phyloP scores from a whole-genome alignment of 1,284 basidiomycete species.

The Tetrapyrgos nigripes region DNA sequence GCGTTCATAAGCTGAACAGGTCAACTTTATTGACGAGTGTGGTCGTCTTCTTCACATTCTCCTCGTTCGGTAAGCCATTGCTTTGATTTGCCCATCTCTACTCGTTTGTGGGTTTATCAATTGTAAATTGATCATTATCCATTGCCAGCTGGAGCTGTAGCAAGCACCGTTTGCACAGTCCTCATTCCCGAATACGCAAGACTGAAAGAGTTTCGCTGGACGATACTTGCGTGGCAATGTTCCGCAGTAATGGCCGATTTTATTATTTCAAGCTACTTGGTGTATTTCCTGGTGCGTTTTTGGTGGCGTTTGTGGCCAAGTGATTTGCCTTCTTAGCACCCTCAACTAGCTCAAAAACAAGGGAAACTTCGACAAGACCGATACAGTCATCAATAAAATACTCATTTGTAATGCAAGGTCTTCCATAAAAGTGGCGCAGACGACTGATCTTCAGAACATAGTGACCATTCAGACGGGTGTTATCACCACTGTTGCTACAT shows the following conservation, averaged over 20 bases:
- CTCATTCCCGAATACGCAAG: neutral
- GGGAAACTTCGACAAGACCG: neutral
- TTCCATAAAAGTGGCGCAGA: neutral
- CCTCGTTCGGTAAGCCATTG: neutral
- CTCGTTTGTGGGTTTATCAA: neutral
- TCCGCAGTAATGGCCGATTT: neutral
- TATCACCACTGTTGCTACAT: neutral
- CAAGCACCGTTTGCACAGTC: neutral
- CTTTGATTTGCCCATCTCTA: neutral
- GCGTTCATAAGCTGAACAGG: neutral
- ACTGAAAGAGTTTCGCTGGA: neutral
- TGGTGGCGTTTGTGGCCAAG: neutral
- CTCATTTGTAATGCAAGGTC: neutral
- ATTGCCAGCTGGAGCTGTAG: neutral
- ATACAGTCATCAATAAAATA: neutral
- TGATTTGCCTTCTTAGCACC: neutral
- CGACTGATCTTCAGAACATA: neutral
- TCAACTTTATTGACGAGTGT: neutral
- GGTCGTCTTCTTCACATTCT: neutral
- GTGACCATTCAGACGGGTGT: conserved; percentile 6
- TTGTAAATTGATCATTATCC: neutral
- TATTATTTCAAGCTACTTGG: neutral
- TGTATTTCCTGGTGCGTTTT: neutral
- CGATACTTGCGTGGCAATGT: conserved; percentile 1
- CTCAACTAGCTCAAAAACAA: neutral